phyloP scores from a whole-genome alignment of 2,329 filamentous ascomycete species.

The Myriosclerotinia curreyana region DNA sequence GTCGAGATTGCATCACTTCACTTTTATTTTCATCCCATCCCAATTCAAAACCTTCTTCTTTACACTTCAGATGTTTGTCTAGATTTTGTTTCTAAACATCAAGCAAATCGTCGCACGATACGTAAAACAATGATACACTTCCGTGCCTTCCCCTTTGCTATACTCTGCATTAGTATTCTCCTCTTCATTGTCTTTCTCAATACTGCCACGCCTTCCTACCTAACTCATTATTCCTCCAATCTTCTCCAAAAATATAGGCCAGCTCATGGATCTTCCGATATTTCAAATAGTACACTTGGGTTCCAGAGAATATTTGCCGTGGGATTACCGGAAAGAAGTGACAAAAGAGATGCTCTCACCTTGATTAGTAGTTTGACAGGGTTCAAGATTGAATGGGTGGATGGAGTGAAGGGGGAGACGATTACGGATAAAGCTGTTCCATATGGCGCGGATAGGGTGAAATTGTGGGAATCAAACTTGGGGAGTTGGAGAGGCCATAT shows the following conservation, averaged over 20 bases:
- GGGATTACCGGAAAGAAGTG: conserved; percentile 46
- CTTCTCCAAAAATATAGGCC: conserved; percentile 17
- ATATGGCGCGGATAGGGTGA: conserved; percentile 10
- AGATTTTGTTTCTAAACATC: neutral
- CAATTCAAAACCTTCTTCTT: neutral
- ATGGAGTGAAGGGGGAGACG: conserved; percentile 44
- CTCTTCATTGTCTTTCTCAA: conserved; percentile 19
- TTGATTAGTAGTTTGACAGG: conserved; percentile 44
- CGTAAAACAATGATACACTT: conserved; percentile 10
- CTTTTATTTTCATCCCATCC: neutral
- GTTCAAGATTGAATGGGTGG: conserved; percentile 46
- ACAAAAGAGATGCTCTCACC: conserved; percentile 49
- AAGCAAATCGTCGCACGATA: neutral
- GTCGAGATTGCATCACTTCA: neutral
- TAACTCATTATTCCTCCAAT: conserved; percentile 4
- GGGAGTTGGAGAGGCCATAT: conserved; percentile 46
- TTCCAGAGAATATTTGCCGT: conserved; percentile 49
- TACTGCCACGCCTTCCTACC: conserved; percentile 18
- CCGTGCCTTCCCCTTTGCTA: conserved; percentile 10
- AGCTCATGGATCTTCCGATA: neutral
- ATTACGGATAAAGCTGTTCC: conserved; percentile 46
- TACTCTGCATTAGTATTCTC: conserved; percentile 5
- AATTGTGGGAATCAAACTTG: conserved; percentile 38
- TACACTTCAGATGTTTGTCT: neutral
- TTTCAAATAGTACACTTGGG: conserved; percentile 8